A percentile compares a stretch with the other conserved stretches of the same genome.
Evolutionary conservation across 2,329 filamentous ascomycete species (phyloP).

Genomic region (Aspergillus neoniger): DNA sequence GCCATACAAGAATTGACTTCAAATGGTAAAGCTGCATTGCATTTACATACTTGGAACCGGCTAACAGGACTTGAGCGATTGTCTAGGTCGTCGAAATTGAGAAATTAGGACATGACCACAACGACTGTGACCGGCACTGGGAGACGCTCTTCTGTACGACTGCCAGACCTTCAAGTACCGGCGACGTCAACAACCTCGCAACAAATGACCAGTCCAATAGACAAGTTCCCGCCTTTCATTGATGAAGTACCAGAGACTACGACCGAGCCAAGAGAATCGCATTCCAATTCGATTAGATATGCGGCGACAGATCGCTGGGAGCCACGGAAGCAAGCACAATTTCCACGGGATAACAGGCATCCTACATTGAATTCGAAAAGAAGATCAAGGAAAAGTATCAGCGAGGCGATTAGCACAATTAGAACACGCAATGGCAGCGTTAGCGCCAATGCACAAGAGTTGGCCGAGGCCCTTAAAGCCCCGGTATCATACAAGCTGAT

Average conservation of each 20-base stretch:
- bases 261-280: constrained; percentile 28
- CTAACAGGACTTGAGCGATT: background rate
- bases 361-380: constrained; percentile 52
- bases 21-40: background rate
- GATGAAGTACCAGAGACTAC: constrained; percentile 38
- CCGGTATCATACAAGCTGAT: constrained; percentile 86
- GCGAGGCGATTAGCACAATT: constrained; percentile 83
- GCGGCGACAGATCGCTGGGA: constrained; percentile 60
- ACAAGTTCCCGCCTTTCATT: constrained; percentile 48
- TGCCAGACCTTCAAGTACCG: constrained; percentile 36
- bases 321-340: constrained; percentile 56
- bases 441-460: constrained; percentile 88
- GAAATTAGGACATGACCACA: constrained; percentile 38
- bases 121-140: constrained; percentile 43
- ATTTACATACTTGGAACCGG: background rate
- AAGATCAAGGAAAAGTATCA: constrained; percentile 78
- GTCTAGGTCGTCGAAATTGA: background rate
- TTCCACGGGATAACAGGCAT: constrained; percentile 46
- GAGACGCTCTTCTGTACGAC: constrained; percentile 42
- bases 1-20: background rate
- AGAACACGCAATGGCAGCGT: constrained; percentile 79
- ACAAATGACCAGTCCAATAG: constrained; percentile 37
- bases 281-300: constrained; percentile 33
- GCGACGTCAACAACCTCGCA: constrained; percentile 32
- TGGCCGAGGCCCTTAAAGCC: constrained; percentile 86